Evolutionary conservation across 139 green algal species (phyloP).

Genomic region (Micromonas commoda): DNA sequence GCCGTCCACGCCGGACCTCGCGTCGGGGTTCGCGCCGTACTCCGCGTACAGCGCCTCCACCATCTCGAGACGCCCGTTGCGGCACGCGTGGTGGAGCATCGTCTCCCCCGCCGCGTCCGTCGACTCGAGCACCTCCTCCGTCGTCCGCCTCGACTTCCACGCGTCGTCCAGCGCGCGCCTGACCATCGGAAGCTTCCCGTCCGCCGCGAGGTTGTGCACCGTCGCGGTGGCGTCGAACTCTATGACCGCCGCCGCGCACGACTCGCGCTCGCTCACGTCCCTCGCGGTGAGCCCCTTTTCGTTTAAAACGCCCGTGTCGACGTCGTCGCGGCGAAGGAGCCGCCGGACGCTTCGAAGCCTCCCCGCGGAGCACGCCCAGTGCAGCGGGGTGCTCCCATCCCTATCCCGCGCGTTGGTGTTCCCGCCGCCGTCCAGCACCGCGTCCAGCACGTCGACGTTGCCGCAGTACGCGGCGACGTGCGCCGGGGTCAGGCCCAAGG

Average conservation of each 20-base stretch:
- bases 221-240: background rate
- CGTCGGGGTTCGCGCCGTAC: too few relatives aligned
- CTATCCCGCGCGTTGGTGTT: background rate
- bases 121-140: too few relatives aligned
- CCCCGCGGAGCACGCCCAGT: conserved; percentile 21
- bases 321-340: background rate
- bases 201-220: background rate
- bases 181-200: background rate
- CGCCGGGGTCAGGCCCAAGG: background rate
- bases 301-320: background rate
- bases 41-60: too few relatives aligned
- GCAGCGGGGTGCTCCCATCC: conserved; percentile 15
- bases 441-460: background rate
- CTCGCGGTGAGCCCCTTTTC: background rate
- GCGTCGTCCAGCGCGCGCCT: background rate
- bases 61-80: too few relatives aligned
- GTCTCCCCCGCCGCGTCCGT: too few relatives aligned
- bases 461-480: background rate
- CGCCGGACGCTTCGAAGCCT: background rate
- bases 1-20: too few relatives aligned
- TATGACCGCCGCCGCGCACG: background rate
- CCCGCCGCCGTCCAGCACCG: conserved; percentile 9
- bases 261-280: background rate
- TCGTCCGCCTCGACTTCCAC: too few relatives aligned
- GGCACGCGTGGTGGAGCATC: too few relatives aligned